Conservation (phyloP, 345 rosid genomes). For the Boechera retrofracta region DNA sequence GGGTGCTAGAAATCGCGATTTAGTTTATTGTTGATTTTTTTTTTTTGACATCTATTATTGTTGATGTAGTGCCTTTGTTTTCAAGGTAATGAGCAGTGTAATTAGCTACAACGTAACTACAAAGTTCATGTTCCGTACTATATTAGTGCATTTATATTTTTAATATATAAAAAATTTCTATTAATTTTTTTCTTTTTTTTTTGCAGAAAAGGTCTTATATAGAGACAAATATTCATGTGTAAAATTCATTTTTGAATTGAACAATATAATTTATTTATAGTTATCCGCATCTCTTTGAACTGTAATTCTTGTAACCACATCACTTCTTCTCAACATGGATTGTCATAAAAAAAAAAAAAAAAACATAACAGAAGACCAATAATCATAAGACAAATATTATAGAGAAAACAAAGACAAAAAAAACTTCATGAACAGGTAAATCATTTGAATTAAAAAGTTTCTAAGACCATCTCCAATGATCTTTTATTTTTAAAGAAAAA, state of each 20-base stretch:
- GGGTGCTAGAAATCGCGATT: conserved; percentile 40
- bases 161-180: background rate
- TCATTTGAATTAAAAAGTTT: conserved; percentile 10
- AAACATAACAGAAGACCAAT: background rate
- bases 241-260: background rate
- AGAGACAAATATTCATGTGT: background rate
- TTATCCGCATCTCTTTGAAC: background rate
- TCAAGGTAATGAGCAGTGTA: conserved; percentile 41
- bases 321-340: conserved; percentile 21
- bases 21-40: background rate
- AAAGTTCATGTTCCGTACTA: conserved; percentile 21
- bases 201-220: background rate
- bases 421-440: conserved; percentile 8
- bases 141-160: background rate
- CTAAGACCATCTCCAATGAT: background rate
- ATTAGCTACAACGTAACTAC: conserved; percentile 27
- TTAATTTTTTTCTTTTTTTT: too few relatives aligned
- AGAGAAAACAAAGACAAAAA: background rate
- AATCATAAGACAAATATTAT: conserved; percentile 13
- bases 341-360: background rate
- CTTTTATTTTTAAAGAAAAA: too few relatives aligned
- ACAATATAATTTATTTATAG: background rate
- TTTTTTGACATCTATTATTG: background rate
- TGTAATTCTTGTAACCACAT: conserved; percentile 15
- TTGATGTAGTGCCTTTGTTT: conserved; percentile 31